Evolutionary conservation across 2,329 filamentous ascomycete species (phyloP), one percentile per base, ranked within the genome.

Genomic region (Ophidiomyces ophidiicola): DNA sequence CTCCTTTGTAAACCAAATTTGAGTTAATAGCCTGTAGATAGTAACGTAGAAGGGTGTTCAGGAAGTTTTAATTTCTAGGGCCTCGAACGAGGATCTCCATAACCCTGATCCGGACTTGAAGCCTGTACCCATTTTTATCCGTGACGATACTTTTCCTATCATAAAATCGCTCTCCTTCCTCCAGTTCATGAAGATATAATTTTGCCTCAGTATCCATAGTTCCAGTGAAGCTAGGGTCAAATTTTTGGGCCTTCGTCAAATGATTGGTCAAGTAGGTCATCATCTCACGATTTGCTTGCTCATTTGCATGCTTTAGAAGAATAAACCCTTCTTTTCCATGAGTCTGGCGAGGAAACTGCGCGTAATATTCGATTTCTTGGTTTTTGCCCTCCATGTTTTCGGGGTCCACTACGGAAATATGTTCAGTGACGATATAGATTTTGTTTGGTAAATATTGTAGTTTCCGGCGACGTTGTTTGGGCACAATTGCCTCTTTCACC

Each of bases 11-110:
- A n/a, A n/a, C n/a, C n/a, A n/a, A n/a, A n/a, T n/a, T n/a, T n/a
- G n/a, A n/a, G n/a, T n/a, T n/a, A n/a, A n/a, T n/a, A n/a, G n/a
- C n/a, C n/a, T n/a, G n/a, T n/a, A n/a, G n/a, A n/a, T n/a, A n/a
- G n/a, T n/a, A n/a, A n/a, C n/a, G n/a, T n/a, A n/a, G n/a, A n/a
- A n/a, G n/a, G 7, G 11, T 8, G 25, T 11, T 28, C 14, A 10
- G 10, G 3, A 28, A 12, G 8, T 8, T 18, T 12, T 39, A 46
- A 19, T 46, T 46, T 23, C 41, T 39, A 10, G 44, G 44, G 8
- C 44, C 42, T 10, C 44, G 34, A 14, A 46, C 41, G 2, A 46
- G 39, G 15, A 44, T 29, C 29, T 46, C 44, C 12, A 31, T 14
- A 12, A 46, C 44, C 29, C 29, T 43, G 20, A 44, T 24, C 12